Base-by-base conservation (phyloP, 495 filamentous ascomycete genomes). In the Monascus purpureus region DNA sequence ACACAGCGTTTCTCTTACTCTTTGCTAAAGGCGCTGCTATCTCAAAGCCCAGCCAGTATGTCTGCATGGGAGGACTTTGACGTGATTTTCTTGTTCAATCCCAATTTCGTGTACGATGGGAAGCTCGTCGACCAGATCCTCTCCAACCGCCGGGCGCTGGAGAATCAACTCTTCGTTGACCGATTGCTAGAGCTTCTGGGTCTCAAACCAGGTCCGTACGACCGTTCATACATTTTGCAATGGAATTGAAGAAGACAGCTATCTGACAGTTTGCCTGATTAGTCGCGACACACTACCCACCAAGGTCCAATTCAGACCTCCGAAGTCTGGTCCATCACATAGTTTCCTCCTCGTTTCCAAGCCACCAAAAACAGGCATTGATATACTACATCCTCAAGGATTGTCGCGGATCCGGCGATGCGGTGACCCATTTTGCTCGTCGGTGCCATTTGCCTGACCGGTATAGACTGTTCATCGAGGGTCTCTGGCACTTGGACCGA, bases 351-450 rank as follows among this genome's bases (percentile, higher is more conserved):
- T 62, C 59, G 23, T 63, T 73, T 30, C 67, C 77, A 15, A 57
- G 73, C 27, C 75, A 80, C 52, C 72, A 82, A 47, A 82, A 85
- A 51, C 72, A 82, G 43, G 79, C 80, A 8, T 63, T 85, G 28
- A 58, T 90, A 33, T 87, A 77, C 57, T 90, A 90, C 55, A 57
- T 90, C 34, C 67, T 87, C 8, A 77, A 80, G 42, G 80, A 87
- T 49, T 67, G 73, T 51, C 74, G 74, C 43, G 59, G 63, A 25
- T 43, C 65, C 5, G 57, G 53, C n/a, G 61, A 68, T 26, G 45
- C 63, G 14, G 57, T 67, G 2, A 47, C 54, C 2, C 53, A 59
- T 6, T 71, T 73, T 40, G 70, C 77, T 17, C 57, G 63, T 24
- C 45, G 52, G 16, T 74, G 70, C 13, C 69, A 74, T 39, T 51